Evolutionary conservation across 192 early-diverging fungal species (phyloP).

Genomic region (Chytriomyces sp.): DNA sequence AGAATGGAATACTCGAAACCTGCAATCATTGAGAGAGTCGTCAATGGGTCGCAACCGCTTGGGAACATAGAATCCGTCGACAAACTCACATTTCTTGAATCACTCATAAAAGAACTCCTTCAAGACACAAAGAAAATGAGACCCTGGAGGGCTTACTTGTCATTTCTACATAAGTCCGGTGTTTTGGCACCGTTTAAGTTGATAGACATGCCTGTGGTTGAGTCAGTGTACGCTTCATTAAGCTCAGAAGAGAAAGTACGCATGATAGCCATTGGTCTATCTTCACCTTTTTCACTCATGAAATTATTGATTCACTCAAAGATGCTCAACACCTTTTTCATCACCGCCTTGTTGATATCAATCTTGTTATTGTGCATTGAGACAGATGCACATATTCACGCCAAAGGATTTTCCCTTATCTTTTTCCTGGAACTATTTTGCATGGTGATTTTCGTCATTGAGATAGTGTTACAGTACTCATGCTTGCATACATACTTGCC

Average conservation of each 20-base stretch:
- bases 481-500: neutral
- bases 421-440: slow-evolving; percentile 2
- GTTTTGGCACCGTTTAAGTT: slow-evolving; percentile 4
- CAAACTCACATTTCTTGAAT: neutral
- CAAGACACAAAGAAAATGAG: neutral
- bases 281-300: neutral
- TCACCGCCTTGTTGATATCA: neutral
- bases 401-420: neutral
- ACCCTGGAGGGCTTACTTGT: neutral
- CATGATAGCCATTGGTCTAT: neutral
- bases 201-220: neutral
- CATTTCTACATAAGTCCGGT: neutral
- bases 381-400: neutral
- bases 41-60: no score
- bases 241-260: neutral
- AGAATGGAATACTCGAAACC: no score
- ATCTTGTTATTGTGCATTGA: slow-evolving; percentile 11
- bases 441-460: slow-evolving; percentile 2
- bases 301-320: neutral
- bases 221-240: neutral
- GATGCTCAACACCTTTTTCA: neutral
- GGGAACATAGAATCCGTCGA: no score
- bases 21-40: no score
- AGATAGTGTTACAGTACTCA: neutral
- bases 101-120: neutral